Base-by-base conservation (phyloP, 257 asterid genomes). In the Solanum acaule region DNA sequence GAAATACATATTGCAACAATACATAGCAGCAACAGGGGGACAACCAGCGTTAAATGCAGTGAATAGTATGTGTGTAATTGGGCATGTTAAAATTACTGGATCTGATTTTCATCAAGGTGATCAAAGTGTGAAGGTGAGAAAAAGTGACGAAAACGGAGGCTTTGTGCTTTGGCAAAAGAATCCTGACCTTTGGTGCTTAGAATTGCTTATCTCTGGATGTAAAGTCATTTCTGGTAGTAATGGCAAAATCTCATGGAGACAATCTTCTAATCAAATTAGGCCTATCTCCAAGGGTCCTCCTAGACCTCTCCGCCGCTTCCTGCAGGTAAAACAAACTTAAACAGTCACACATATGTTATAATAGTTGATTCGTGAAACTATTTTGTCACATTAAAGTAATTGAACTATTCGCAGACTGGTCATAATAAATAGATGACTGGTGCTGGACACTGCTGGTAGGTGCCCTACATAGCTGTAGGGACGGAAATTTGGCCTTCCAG, bases 121-220 rank as follows among this genome's bases (percentile, higher is more conserved):
- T 63, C 96, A 94, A 34, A 90, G 88, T 40, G 98, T 94, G 5
- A 93, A 94, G 88, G 92, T 92, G 25, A 92, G 93, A 87, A 96
- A 90, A 90, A 95, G 91, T 3, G 98, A 95, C 87, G 98, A 95
- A 86, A 44, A 92, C 0, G 98, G 98, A 16, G 99, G 98, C 1
- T 96, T 96, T 87, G 98, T 96, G 20, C 91, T 96, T 42, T 96
- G 99, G 99, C 99, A 95, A 89, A 95, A 95, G 87, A 94, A 96
- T 40, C 99, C 99, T 1, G 95, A 96, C 29, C 85, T 89, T 3
- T 96, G 99, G 98, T 95, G 96, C 86, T 77, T 96, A 12, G 98
- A 96, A 88, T 61, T 95, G 65, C 96, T 93, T 0, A 95, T 96
- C 23, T 92, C 96, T 0, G 99, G 99, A 1, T 95, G 98, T 85